These are phyloP conservation scores for Pythium sp. DNA, from an alignment of 352 stramenopile genomes.

Conservation along the genomic window DNA sequence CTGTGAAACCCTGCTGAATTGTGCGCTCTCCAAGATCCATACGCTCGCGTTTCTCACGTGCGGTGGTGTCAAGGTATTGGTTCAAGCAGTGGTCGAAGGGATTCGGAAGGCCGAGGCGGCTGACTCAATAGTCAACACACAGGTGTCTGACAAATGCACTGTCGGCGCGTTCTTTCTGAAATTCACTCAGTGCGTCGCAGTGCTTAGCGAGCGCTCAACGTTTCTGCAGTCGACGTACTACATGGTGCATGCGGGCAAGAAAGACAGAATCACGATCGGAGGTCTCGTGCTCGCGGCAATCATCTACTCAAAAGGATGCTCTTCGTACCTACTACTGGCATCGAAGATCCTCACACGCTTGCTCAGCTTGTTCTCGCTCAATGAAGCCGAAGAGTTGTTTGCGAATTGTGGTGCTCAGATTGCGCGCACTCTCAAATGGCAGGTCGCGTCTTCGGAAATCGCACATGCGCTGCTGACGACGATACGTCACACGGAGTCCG, in stretches of 20 bases:
- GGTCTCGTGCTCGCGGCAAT: conserved; percentile 15
- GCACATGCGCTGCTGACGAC: conserved; percentile 19
- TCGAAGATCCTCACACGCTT: conserved; percentile 20
- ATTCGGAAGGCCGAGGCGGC: background rate
- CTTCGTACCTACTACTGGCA: conserved; percentile 16
- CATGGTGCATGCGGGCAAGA: conserved; percentile 18
- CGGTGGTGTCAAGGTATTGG: background rate
- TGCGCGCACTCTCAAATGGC: conserved; percentile 17
- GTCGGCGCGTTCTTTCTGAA: background rate
- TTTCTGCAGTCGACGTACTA: conserved; percentile 25
- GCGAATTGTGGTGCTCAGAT: conserved; percentile 13
- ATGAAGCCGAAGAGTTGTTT: conserved; percentile 15
- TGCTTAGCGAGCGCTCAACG: conserved; percentile 16
- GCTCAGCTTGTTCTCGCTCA: conserved; percentile 17
- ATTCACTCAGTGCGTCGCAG: conserved; percentile 7
- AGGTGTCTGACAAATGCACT: background rate
- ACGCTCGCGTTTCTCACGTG: background rate
- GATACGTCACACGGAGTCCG: conserved; percentile 17
- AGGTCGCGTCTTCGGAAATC: conserved; percentile 7
- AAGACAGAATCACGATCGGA: conserved; percentile 14
- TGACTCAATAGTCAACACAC: background rate
- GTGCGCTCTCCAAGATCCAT: conserved; percentile 1
- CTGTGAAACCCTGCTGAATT: background rate
- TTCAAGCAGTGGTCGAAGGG: background rate
- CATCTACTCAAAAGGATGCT: background rate